Conservation (phyloP, 73 alveolate species). For the Uronychia binucleata region DNA sequence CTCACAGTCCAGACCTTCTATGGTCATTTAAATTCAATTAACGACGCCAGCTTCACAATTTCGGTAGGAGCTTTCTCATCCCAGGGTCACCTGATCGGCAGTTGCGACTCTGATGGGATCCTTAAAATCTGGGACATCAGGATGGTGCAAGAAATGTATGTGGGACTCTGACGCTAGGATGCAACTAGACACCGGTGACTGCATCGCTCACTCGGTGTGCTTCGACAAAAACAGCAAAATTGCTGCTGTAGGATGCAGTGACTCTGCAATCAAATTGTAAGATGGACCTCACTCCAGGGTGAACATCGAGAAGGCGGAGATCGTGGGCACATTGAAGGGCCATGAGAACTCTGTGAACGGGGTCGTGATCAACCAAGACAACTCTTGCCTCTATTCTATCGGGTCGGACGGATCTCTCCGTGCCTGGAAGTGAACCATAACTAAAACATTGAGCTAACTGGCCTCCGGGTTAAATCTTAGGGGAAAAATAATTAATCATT, state of each 20-base stretch:
- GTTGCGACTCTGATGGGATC: constrained; percentile 99
- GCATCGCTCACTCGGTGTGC: constrained; percentile 93
- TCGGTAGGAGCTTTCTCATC: background rate
- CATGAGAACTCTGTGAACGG: constrained; percentile 62
- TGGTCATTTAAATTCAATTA: constrained; percentile 98
- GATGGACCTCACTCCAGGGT: background rate
- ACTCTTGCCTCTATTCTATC: constrained; percentile 36
- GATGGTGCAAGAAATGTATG: constrained; percentile 92
- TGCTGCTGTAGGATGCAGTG: constrained; percentile 96
- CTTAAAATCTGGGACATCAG: constrained; percentile 99
- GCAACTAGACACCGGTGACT: constrained; percentile 94
- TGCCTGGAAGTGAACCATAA: constrained; percentile 44
- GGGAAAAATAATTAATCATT: constrained; percentile 28
- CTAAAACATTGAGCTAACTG: background rate
- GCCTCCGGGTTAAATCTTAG: too few relatives aligned
- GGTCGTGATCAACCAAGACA: constrained; percentile 56
- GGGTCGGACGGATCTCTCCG: constrained; percentile 42
- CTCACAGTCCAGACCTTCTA: constrained; percentile 98
- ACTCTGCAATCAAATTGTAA: constrained; percentile 66
- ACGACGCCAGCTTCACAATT: constrained; percentile 91
- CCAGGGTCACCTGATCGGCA: constrained; percentile 92
- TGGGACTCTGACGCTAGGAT: background rate
- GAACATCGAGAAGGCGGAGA: constrained; percentile 44
- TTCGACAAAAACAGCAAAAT: constrained; percentile 94
- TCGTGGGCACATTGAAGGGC: constrained; percentile 39